Base-by-base conservation (phyloP, 345 rosid genomes). In the Moringa oleifera region DNA sequence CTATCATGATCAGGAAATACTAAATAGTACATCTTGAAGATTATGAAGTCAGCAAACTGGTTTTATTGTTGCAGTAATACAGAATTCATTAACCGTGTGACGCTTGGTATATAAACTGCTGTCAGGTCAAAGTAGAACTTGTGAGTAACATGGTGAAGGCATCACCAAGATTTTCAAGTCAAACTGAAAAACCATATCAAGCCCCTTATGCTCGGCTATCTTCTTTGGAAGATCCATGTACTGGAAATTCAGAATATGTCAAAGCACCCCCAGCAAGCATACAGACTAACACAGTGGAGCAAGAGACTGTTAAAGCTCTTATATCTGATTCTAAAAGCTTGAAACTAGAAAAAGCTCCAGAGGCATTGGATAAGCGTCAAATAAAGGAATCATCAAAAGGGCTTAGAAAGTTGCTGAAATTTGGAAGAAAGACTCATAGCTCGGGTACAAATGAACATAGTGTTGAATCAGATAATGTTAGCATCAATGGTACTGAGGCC, bases 191-290 rank as follows among this genome's bases (percentile, higher is more conserved):
- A 72, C 77, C 86, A 63, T 81, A 82, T 77, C 79, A 73, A 67
- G 82, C 96, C 54, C 91, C 97, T 18, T 75, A 71, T 77, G 97
- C 92, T 69, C 82, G 89, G 17, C 74, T 78, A 68, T 90, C 96
- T 73, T 94, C 92, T 66, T 54, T 87, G 57, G 92, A 90, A 77
- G 80, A 86, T 70, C 83, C 90, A 54, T 68, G 79, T 58, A 83
- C 84, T 49, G 62, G 56, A 61, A 75, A 81, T 60, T 75, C 81
- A 1, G 88, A 81, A 53, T 75, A 71, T 69, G 83, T 84, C 49
- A 79, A 74, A 83, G 89, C 81, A 55, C 80, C 85, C 47, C 68
- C 84, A 46, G 31, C 72, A 36, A 77, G 69, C 80, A 21, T 67
- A 56, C 78, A 70, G 55, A 66, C 65, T 55, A 71, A 61, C 56